These are phyloP conservation scores for Colletotrichum sp. DNA, from an alignment of 2,329 filamentous ascomycete species.

Conservation along the genomic window DNA sequence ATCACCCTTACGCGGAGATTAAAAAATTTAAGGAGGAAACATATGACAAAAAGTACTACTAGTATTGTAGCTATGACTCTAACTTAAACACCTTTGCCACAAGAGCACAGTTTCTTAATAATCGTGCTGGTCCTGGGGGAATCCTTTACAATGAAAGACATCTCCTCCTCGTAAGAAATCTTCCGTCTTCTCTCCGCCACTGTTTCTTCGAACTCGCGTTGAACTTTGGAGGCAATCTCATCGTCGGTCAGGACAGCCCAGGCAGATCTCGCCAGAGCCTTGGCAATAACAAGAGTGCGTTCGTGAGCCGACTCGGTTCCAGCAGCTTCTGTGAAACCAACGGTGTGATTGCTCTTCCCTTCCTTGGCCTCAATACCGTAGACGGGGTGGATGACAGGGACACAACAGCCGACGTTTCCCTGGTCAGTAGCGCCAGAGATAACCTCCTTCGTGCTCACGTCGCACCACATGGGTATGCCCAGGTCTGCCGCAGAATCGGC, in stretches of 20 bases:
- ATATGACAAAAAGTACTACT: neutral
- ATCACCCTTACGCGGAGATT: rapidly evolving
- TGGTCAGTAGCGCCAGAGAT: neutral
- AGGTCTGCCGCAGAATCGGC: neutral
- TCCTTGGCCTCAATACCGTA: neutral
- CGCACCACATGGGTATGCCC: neutral
- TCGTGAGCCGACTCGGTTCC: neutral
- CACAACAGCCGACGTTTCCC: neutral
- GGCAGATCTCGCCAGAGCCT: neutral
- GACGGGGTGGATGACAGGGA: neutral
- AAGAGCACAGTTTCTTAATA: neutral
- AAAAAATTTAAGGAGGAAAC: rapidly evolving
- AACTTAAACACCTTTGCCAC: neutral
- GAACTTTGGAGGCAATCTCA: neutral
- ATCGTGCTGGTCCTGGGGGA: neutral
- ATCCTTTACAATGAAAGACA: neutral
- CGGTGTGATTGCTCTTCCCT: neutral
- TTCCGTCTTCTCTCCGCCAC: neutral
- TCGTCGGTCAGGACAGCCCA: neutral
- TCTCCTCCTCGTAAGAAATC: neutral
- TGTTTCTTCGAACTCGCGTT: neutral
- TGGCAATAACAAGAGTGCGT: neutral
- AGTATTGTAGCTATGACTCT: neutral
- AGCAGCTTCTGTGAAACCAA: neutral
- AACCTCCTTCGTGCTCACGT: neutral